Evolutionary conservation across 1,284 basidiomycete genomes (phyloP), one percentile per base, ranked within the genome.

Genomic region (Pseudozyma hubeiensis): DNA sequence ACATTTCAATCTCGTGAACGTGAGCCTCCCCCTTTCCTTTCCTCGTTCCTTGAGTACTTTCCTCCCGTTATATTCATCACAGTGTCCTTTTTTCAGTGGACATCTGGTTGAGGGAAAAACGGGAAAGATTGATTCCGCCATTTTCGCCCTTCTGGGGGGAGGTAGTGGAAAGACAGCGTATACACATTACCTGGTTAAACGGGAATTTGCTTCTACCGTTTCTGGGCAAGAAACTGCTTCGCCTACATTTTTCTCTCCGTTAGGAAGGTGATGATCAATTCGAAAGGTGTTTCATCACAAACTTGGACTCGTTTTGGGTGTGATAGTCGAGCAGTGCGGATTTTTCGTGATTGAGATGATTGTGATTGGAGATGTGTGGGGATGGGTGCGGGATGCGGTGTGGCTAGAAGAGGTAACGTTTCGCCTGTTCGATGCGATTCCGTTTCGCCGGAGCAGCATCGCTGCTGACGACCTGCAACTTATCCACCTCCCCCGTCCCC

Each of bases 1-100:
- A 24, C 39, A 2, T 33, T 40, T 35, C n/a, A 29, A n/a, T 40
- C 30, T 34, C 40, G 30, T 50, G n/a, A 19, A 16, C 16, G 30
- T 52, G 50, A 52, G 50, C 7, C 13, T 16, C 29, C 37, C 49
- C 4, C 31, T 13, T 17, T 33, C 17, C n/a, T 17, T 34, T 14
- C 7, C 24, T 29, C 43, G 8, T 44, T 44, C 19, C 24, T n/a
- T 11, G 6, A 24, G 4, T 14, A 17, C 6, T 9, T 24, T 62
- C 53, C 49, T 75, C 73, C 73, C 73, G 73, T 70, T 68, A 69
- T 75, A 75, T 75, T 71, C 73, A 75, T 71, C 73, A 75, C 73
- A 66, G 58, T 70, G 61, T 71, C 53, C 64, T 60, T 52, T 60
- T 60, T 49, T 69, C 59, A 59, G 69, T 75, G 68, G 68, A 65